Evolutionary conservation across 352 stramenopile species (phyloP).

Genomic region (Aphanomyces invadans): DNA sequence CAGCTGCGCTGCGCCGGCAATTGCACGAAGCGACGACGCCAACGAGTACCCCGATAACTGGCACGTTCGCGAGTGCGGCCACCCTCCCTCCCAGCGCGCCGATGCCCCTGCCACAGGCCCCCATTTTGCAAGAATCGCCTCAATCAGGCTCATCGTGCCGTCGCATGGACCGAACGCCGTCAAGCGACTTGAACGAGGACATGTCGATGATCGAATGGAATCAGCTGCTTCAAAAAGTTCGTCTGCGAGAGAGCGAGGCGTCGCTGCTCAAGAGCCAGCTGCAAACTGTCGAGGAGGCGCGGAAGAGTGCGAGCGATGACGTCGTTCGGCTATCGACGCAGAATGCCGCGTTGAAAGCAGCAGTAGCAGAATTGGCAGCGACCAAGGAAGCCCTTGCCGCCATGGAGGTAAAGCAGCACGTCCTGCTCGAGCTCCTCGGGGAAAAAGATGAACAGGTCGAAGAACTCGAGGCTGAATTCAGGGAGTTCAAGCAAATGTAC

Average conservation of each 20-base stretch:
- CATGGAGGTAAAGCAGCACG: constrained; percentile 67
- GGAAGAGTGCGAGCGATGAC: constrained; percentile 61
- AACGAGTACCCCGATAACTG: too few species aligned
- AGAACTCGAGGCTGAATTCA: constrained; percentile 65
- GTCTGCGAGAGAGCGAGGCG: constrained; percentile 66
- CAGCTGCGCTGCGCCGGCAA: constrained; percentile 28
- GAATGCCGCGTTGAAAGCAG: constrained; percentile 63
- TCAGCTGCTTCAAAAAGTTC: constrained; percentile 66
- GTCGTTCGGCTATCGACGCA: constrained; percentile 64
- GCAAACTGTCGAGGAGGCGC: constrained; percentile 45
- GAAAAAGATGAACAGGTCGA: constrained; percentile 84
- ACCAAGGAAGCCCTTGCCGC: constrained; percentile 43
- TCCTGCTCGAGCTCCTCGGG: constrained; percentile 74
- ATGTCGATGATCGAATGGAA: constrained; percentile 62
- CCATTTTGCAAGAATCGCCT: not conserved
- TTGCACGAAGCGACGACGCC: constrained; percentile 28
- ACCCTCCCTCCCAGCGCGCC: not conserved
- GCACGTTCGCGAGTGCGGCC: too few species aligned
- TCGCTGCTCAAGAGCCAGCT: constrained; percentile 66
- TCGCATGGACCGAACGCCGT: not conserved
- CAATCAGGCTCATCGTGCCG: not conserved
- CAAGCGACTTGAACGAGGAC: constrained; percentile 24
- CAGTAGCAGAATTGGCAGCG: constrained; percentile 40
- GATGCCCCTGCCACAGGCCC: not conserved
- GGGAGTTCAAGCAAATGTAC: constrained; percentile 74